Evolutionary conservation across 2,329 filamentous ascomycete species (phyloP).

Genomic region (Penicillium occitanis): DNA sequence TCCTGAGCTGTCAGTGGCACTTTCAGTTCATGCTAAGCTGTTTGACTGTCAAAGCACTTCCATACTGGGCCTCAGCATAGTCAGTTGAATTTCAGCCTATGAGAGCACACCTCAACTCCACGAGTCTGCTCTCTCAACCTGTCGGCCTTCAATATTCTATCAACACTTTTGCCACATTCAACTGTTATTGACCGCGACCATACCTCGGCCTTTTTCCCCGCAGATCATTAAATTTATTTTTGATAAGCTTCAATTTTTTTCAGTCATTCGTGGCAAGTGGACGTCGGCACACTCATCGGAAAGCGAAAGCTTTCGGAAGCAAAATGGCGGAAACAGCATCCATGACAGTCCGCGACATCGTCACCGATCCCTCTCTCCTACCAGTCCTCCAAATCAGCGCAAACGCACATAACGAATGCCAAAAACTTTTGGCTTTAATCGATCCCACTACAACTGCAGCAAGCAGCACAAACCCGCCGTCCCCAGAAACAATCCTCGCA

Average conservation of each 20-base stretch:
- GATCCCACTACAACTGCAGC: slow-evolving; percentile 38
- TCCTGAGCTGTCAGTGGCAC: not conserved
- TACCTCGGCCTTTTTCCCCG: not conserved
- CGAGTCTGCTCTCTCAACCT: not conserved
- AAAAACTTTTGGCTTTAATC: slow-evolving; percentile 59
- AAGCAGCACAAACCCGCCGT: slow-evolving; percentile 36
- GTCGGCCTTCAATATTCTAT: not conserved
- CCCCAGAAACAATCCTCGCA: slow-evolving; percentile 55
- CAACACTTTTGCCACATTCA: slow-evolving; percentile 7
- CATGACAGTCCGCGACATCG: slow-evolving; percentile 59
- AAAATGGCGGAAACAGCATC: slow-evolving; percentile 21
- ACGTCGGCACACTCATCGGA: not conserved
- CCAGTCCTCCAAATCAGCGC: slow-evolving; percentile 71
- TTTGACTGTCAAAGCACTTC: not conserved
- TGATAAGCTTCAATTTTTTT: not conserved
- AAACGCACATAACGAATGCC: slow-evolving; percentile 70
- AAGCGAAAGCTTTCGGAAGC: not conserved
- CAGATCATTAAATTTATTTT: slow-evolving; percentile 5
- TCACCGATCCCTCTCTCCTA: slow-evolving; percentile 65
- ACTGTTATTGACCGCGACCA: not conserved
- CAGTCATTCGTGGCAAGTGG: not conserved
- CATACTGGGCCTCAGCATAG: not conserved
- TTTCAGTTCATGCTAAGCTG: not conserved
- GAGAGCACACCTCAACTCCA: not conserved
- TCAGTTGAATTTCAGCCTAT: not conserved